phyloP scores from a whole-genome alignment of 2,329 filamentous ascomycete species.

The Xylaria polymorpha region DNA sequence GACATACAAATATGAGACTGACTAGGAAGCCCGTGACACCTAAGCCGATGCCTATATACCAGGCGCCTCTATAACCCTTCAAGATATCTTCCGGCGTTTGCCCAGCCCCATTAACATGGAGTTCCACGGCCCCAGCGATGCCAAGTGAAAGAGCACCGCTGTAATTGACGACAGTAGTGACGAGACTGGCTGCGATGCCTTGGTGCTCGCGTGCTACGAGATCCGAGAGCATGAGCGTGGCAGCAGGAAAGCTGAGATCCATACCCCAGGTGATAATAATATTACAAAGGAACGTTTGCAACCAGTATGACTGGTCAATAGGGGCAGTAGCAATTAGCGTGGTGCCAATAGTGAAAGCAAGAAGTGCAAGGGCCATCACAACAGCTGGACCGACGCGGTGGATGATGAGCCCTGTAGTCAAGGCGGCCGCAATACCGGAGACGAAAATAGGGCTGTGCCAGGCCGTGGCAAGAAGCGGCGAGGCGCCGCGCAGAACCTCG shows the following conservation, averaged over 20 bases:
- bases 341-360: constrained; percentile 49
- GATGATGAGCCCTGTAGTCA: constrained; percentile 47
- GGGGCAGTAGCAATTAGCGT: constrained; percentile 54
- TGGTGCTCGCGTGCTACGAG: constrained; percentile 50
- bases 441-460: constrained; percentile 55
- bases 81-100: constrained; percentile 41
- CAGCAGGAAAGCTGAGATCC: constrained; percentile 68
- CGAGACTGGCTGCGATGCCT: constrained; percentile 57
- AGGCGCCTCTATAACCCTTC: constrained; percentile 47
- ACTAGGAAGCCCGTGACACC: constrained; percentile 44
- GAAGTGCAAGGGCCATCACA: constrained; percentile 49
- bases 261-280: constrained; percentile 63
- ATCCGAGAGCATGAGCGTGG: constrained; percentile 63
- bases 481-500: constrained; percentile 52
- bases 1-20: constrained; percentile 44
- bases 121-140: constrained; percentile 61
- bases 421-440: constrained; percentile 52
- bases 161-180: constrained; percentile 69
- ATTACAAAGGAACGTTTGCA: constrained; percentile 62
- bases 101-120: constrained; percentile 39
- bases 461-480: constrained; percentile 54
- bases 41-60: constrained; percentile 47
- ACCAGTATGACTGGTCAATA: constrained; percentile 65
- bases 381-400: constrained; percentile 49
- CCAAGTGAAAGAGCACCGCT: constrained; percentile 66